Conservation (phyloP, 2,329 filamentous ascomycete genomes). For the Tolypocladium ophioglossoides region DNA sequence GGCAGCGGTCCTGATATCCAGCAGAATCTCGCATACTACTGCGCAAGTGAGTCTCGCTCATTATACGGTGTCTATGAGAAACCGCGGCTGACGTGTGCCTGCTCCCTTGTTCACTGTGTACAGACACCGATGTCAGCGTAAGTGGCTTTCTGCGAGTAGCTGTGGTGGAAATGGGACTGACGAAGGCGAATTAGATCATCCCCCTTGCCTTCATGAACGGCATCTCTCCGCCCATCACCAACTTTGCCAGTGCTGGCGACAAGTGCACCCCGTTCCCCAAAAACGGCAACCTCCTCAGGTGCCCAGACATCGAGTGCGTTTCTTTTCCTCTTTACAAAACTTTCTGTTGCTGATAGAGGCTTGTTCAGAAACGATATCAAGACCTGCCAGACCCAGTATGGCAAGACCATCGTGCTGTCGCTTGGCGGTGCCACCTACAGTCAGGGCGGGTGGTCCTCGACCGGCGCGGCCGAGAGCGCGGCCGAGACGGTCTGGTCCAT, state of each 20-base stretch:
- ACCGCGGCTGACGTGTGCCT: constrained; percentile 4
- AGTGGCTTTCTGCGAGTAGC: constrained; percentile 6
- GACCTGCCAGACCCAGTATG: constrained; percentile 48
- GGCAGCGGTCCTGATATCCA: constrained; percentile 35
- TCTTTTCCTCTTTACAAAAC: not conserved
- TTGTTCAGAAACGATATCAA: constrained; percentile 35
- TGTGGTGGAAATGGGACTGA: not conserved
- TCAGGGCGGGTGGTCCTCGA: constrained; percentile 52
- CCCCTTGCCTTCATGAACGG: constrained; percentile 52
- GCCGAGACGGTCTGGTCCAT: constrained; percentile 59
- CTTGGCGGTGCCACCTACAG: constrained; percentile 61
- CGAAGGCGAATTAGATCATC: constrained; percentile 32
- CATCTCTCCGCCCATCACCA: constrained; percentile 45
- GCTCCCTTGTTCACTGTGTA: not conserved
- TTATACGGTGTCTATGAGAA: not conserved
- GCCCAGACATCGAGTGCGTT: constrained; percentile 53
- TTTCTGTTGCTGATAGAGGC: not conserved
- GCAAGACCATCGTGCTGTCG: constrained; percentile 63
- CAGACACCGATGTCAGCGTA: constrained; percentile 36
- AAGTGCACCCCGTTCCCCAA: constrained; percentile 48
- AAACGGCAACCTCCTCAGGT: constrained; percentile 42
- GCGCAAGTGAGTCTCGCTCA: constrained; percentile 35
- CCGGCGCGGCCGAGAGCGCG: constrained; percentile 37
- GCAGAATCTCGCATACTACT: constrained; percentile 47
- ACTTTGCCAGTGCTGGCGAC: constrained; percentile 54